Evolutionary conservation across 768 basidiomycete species (phyloP).

Genomic region (Xanthoconium purpureum): DNA sequence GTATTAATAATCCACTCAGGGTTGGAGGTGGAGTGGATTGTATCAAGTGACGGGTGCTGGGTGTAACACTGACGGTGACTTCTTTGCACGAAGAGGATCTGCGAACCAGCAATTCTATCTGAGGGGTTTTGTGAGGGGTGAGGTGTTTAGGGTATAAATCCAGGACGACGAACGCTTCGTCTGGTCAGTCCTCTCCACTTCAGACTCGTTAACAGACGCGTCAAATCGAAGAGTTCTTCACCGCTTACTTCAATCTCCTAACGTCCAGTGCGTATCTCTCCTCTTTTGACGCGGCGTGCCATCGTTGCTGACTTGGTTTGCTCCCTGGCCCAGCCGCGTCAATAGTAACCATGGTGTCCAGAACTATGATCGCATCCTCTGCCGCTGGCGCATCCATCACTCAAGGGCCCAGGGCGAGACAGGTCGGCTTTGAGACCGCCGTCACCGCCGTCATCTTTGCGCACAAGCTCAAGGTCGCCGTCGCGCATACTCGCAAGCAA

Average conservation of each 20-base stretch:
- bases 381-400: background rate
- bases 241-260: background rate
- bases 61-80: background rate
- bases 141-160: constrained; percentile 15
- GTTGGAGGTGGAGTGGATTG: background rate
- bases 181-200: background rate
- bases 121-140: background rate
- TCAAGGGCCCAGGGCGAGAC: constrained; percentile 1
- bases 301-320: constrained; percentile 2
- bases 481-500: constrained; percentile 5
- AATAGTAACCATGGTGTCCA: background rate
- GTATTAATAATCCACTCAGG: background rate
- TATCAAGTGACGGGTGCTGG: no score
- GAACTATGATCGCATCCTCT: background rate
- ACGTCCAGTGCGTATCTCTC: constrained; percentile 5
- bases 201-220: background rate
- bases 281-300: background rate
- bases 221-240: background rate
- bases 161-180: background rate
- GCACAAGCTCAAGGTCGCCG: constrained; percentile 21
- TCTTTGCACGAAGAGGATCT: background rate
- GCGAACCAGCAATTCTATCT: background rate
- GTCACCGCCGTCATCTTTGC: constrained; percentile 23
- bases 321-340: background rate
- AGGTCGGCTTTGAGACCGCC: constrained; percentile 23